These are phyloP conservation scores for Fusarium sp. DNA, from an alignment of 2,329 filamentous ascomycete species.

Conservation along the genomic window DNA sequence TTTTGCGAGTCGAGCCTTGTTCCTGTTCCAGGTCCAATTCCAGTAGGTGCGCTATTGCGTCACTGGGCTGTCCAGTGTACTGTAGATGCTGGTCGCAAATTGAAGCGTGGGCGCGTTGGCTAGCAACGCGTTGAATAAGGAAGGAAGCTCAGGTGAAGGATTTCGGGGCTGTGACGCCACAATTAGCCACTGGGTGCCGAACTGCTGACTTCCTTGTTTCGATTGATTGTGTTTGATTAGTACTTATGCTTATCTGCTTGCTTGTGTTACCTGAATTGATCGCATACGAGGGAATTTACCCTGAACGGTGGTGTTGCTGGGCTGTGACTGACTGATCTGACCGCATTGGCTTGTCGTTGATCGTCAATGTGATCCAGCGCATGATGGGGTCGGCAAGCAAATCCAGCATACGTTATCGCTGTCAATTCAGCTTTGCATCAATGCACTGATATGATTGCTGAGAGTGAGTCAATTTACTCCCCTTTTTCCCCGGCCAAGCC, in stretches of 20 bases:
- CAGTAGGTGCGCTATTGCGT: conserved; percentile 37
- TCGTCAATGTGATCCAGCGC: neutral
- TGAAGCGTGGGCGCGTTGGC: conserved; percentile 38
- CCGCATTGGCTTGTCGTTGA: neutral
- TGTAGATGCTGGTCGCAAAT: conserved; percentile 41
- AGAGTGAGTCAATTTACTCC: neutral
- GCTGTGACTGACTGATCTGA: neutral
- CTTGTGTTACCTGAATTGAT: neutral
- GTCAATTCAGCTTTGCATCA: neutral
- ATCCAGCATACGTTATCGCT: neutral
- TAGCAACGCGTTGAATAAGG: conserved; percentile 33
- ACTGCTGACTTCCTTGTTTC: conserved; percentile 19
- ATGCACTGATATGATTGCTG: too few relatives aligned
- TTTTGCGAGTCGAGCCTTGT: conserved; percentile 3
- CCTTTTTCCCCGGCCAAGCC: neutral
- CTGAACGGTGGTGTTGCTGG: neutral
- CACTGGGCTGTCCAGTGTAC: conserved; percentile 14
- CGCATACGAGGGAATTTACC: neutral
- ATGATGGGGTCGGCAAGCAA: neutral
- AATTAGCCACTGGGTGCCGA: conserved; percentile 25
- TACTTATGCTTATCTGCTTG: neutral
- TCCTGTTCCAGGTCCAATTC: neutral
- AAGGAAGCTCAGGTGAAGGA: neutral
- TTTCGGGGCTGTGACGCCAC: conserved; percentile 35
- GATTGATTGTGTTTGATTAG: neutral